phyloP scores from a whole-genome alignment of 73 alveolate genomes.

The Paramecium caudatum region DNA sequence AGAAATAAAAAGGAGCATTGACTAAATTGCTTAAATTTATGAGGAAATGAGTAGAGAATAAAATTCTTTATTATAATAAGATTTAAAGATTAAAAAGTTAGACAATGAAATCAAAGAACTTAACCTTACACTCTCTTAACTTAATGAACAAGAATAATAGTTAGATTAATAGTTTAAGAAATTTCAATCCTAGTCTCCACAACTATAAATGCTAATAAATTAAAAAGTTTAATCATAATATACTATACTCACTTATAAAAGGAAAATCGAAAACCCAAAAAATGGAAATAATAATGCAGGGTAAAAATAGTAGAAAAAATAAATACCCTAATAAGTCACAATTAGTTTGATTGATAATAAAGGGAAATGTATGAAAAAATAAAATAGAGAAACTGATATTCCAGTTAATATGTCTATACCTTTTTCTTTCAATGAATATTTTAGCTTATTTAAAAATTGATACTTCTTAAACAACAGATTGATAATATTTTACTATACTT shows the following conservation, averaged over 20 bases:
- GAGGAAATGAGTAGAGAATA: conserved; percentile 60
- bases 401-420: conserved; percentile 63
- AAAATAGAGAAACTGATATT: conserved; percentile 41
- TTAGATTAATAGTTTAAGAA: conserved; percentile 43
- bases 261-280: not conserved
- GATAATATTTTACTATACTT: conserved; percentile 7
- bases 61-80: conserved; percentile 1
- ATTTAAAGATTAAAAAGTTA: conserved; percentile 21
- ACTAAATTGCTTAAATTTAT: conserved; percentile 20
- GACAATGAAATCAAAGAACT: conserved; percentile 17
- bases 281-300: not conserved
- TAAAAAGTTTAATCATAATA: conserved; percentile 32
- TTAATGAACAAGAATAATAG: not conserved
- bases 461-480: not conserved
- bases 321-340: conserved; percentile 8
- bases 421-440: conserved; percentile 65
- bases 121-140: not conserved
- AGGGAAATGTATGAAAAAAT: not conserved
- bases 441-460: conserved; percentile 64
- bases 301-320: not conserved
- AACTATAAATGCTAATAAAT: conserved; percentile 20
- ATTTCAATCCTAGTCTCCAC: conserved; percentile 16
- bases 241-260: not conserved
- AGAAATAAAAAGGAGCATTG: conserved; percentile 32
- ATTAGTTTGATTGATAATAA: not conserved